phyloP scores from a whole-genome alignment of 2,329 filamentous ascomycete species.

The Davidsoniella neocaledoniae region DNA sequence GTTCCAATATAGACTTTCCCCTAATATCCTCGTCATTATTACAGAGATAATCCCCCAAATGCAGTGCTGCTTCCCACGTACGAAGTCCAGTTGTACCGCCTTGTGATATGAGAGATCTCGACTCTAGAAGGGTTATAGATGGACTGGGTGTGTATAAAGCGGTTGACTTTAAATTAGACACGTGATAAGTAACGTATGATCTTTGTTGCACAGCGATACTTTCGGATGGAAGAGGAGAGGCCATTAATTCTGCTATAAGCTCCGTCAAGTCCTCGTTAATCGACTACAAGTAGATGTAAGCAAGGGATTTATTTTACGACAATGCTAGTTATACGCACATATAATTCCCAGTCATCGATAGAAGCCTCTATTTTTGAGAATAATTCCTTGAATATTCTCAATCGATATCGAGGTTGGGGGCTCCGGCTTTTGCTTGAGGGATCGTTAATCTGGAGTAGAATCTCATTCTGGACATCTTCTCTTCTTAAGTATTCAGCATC shows the following conservation, averaged over 20 bases:
- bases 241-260: slow-evolving; percentile 47
- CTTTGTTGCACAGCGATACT: slow-evolving; percentile 50
- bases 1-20: slow-evolving; percentile 47
- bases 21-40: slow-evolving; percentile 27
- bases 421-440: neutral
- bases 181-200: slow-evolving; percentile 56
- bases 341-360: slow-evolving; percentile 66
- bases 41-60: slow-evolving; percentile 53
- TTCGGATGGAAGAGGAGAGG: slow-evolving; percentile 46
- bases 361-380: slow-evolving; percentile 52
- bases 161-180: slow-evolving; percentile 20
- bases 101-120: slow-evolving; percentile 49
- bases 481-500: slow-evolving; percentile 38
- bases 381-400: slow-evolving; percentile 58
- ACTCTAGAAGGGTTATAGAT: slow-evolving; percentile 49
- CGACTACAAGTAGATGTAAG: slow-evolving; percentile 36
- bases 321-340: slow-evolving; percentile 44
- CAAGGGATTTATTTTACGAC: neutral
- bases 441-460: neutral
- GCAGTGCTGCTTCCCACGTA: slow-evolving; percentile 68
- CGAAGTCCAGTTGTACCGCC: slow-evolving; percentile 58
- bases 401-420: slow-evolving; percentile 52
- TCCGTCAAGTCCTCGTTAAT: slow-evolving; percentile 68
- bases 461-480: slow-evolving; percentile 37
- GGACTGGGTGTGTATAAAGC: neutral